phyloP scores from a whole-genome alignment of 1,284 basidiomycete species.

The Schizophyllum commune region DNA sequence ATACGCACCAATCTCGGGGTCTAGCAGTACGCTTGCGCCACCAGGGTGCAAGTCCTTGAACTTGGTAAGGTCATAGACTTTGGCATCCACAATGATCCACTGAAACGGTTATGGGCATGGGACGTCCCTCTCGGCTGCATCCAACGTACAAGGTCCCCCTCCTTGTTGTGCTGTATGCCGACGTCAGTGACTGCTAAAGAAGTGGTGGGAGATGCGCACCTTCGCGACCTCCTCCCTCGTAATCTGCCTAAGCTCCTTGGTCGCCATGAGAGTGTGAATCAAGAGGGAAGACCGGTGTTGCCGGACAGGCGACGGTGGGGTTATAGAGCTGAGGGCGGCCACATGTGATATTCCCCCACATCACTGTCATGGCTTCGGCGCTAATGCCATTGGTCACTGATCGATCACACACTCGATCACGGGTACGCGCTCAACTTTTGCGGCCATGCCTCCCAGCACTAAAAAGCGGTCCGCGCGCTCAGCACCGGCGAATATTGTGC shows the following conservation, averaged over 20 bases:
- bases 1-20: conserved; percentile 46
- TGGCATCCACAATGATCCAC: conserved; percentile 66
- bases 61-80: conserved; percentile 60
- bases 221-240: conserved; percentile 34
- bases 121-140: not conserved
- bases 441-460: not conserved
- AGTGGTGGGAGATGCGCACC: conserved; percentile 13
- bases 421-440: no score
- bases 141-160: conserved; percentile 7
- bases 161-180: not conserved
- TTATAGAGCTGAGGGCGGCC: not conserved
- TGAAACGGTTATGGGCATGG: conserved; percentile 12
- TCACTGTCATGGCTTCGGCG: not conserved
- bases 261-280: not conserved
- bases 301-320: not conserved
- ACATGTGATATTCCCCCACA: not conserved
- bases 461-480: not conserved
- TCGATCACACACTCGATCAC: not conserved
- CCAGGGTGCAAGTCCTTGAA: conserved; percentile 65
- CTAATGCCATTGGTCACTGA: not conserved
- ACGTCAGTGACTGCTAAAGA: not conserved
- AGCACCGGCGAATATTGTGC: not conserved
- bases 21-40: conserved; percentile 50
- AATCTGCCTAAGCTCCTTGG: conserved; percentile 20
- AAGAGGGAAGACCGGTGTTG: not conserved